phyloP scores from a whole-genome alignment of 2,329 filamentous ascomycete genomes.

The Elsinoe batatas region DNA sequence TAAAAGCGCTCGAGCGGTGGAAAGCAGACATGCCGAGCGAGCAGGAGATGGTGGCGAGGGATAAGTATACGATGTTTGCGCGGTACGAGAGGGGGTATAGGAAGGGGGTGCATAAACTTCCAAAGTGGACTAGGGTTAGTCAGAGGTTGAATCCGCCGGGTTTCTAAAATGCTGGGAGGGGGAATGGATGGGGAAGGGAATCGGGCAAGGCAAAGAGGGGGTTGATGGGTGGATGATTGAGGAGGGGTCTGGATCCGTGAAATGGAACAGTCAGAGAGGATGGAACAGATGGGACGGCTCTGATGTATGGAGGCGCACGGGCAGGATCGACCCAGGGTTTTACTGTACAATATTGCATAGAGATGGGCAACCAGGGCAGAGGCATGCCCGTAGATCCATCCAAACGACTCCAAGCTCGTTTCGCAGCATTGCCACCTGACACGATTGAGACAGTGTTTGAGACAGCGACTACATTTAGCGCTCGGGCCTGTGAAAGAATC shows the following conservation, averaged over 20 bases:
- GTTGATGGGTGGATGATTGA: no score
- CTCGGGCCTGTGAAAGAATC: not conserved
- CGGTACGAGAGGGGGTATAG: slow-evolving; percentile 90
- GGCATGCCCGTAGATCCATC: not conserved
- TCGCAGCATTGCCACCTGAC: no score
- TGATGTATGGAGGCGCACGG: no score
- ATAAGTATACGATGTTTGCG: slow-evolving; percentile 98
- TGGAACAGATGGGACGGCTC: not conserved
- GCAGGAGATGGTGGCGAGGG: slow-evolving; percentile 85
- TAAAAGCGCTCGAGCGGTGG: slow-evolving; percentile 77
- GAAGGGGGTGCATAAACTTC: slow-evolving; percentile 79
- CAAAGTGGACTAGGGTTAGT: slow-evolving; percentile 86
- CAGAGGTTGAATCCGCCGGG: slow-evolving; percentile 90
- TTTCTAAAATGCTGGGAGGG: slow-evolving; percentile 50
- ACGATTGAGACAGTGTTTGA: no score
- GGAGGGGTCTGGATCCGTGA: not conserved
- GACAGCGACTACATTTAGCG: no score
- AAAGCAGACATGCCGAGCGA: slow-evolving; percentile 93
- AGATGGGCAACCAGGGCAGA: slow-evolving; percentile 8
- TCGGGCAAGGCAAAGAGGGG: no score
- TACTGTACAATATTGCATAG: slow-evolving; percentile 14
- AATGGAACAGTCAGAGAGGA: not conserved
- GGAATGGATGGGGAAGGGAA: not conserved
- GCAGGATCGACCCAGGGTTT: not conserved
- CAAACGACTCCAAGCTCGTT: no score